Base-by-base conservation (phyloP, 192 early-diverging fungal species). In the Thamnidium elegans region DNA sequence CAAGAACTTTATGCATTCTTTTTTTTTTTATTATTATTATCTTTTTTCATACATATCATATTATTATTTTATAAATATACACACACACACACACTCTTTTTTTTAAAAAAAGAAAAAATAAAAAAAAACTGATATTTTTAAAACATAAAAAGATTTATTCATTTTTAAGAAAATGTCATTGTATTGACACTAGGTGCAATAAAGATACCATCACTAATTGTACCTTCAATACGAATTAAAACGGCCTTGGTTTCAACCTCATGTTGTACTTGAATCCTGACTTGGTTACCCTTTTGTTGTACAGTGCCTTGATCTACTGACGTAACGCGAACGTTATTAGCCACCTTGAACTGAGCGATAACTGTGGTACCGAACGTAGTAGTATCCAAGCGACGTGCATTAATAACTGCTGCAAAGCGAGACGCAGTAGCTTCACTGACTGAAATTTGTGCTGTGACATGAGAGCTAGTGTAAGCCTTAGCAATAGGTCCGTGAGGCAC, bases 351-450 rank as follows among this genome's bases (percentile, higher is more conserved):
- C 20, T 53, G 15, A 15, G 62, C 60, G 4, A 53, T 58, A 1
- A 68, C 58, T 15, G 17, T 26, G 19, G 20, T 42, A 13, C 60
- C 60, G 15, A 68, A 68, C 7, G 67, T 58, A 31, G 19, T 47
- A 14, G 39, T 61, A 26, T 60, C 50, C 19, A 55, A 21, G 21
- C 67, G 67, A 10, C 59, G 59, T 23, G 67, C 67, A 62, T 62
- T 68, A 14, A 68, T 62, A 7, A 62, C 51, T 8, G 58, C 17
- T 15, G 31, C n/a, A n/a, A 51, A 68, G 9, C 6, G 26, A 1
- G 20, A 31, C 7, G 4, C 17, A 36, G 21, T 43, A 20, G 39
- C 15, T 30, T 39, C 36, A 14, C 14, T 36, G 2, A 68, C 67
- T 3, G 58, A 62, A 19, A 68, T 19, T 55, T 68, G 67, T 8